Percentiles rank a stretch among this genome's conserved stretches.
These are phyloP conservation scores for Kuraishia capsulata DNA, from an alignment of 805 yeast species.

Conservation along the genomic window DNA sequence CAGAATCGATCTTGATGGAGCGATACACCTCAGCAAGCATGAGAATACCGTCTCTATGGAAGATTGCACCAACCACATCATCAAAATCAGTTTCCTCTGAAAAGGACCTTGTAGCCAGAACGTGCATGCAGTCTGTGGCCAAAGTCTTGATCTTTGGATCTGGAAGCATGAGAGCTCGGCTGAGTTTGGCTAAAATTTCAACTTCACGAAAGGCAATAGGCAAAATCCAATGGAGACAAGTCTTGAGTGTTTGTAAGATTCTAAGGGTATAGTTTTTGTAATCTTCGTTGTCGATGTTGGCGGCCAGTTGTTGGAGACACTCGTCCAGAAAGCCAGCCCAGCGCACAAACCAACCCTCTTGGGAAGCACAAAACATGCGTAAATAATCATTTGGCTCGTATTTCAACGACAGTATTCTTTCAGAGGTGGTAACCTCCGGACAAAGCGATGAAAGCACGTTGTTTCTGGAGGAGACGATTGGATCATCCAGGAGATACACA, in stretches of 20 bases:
- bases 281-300: slow-evolving; percentile 22
- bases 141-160: slow-evolving; percentile 67
- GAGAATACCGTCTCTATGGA: slow-evolving; percentile 62
- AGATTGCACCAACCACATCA: slow-evolving; percentile 71
- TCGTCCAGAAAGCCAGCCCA: slow-evolving; percentile 55
- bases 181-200: slow-evolving; percentile 55
- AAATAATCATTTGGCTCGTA: slow-evolving; percentile 63
- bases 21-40: slow-evolving; percentile 58
- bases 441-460: slow-evolving; percentile 73
- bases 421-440: slow-evolving; percentile 74
- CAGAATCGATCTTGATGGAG: slow-evolving; percentile 51
- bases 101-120: slow-evolving; percentile 74
- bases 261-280: slow-evolving; percentile 43
- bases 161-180: slow-evolving; percentile 44
- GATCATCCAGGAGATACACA: slow-evolving; percentile 83
- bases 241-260: slow-evolving; percentile 73
- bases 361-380: slow-evolving; percentile 53
- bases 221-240: slow-evolving; percentile 86
- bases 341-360: slow-evolving; percentile 78
- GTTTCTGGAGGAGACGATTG: slow-evolving; percentile 75
- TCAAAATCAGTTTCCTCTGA: slow-evolving; percentile 60
- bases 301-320: slow-evolving; percentile 26
- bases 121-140: slow-evolving; percentile 87
- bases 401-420: slow-evolving; percentile 45
- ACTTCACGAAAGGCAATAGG: slow-evolving; percentile 64